A percentile compares a stretch with the other conserved stretches of the same genome.
phyloP scores from a whole-genome alignment of 2,329 filamentous ascomycete genomes.

The Zymoseptoria ardabiliae region DNA sequence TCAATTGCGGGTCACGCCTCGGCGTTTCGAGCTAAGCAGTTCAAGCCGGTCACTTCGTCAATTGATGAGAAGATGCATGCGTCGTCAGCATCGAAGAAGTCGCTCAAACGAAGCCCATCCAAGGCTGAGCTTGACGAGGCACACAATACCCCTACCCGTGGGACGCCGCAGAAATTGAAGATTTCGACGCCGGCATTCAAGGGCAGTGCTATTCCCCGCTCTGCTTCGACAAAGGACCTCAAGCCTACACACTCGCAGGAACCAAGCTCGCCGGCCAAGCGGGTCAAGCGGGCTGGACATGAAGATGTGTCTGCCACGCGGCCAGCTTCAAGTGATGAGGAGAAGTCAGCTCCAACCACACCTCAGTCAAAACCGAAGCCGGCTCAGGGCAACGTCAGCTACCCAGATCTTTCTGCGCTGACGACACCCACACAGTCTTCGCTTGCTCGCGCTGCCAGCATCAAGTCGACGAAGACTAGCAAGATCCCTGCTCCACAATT shows the following conservation, averaged over 20 bases:
- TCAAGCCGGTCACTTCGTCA: slow-evolving; percentile 4
- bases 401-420: slow-evolving; percentile 47
- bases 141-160: background rate
- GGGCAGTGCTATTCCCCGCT: slow-evolving; percentile 21
- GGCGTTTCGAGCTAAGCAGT: slow-evolving; percentile 51
- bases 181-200: slow-evolving; percentile 13
- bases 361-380: slow-evolving; percentile 39
- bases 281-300: slow-evolving; percentile 46
- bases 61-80: slow-evolving; percentile 2
- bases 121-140: slow-evolving; percentile 56
- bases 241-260: slow-evolving; percentile 18
- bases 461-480: slow-evolving; percentile 37
- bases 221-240: slow-evolving; percentile 18
- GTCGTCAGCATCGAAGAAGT: slow-evolving; percentile 22
- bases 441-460: slow-evolving; percentile 52
- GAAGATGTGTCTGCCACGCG: slow-evolving; percentile 64
- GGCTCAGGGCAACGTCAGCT: slow-evolving; percentile 37
- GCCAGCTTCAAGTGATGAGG: slow-evolving; percentile 45
- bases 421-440: slow-evolving; percentile 76
- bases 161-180: background rate
- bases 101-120: slow-evolving; percentile 48
- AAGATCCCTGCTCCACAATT: slow-evolving; percentile 26
- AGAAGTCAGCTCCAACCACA: slow-evolving; percentile 33
- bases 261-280: slow-evolving; percentile 54
- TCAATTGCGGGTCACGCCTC: slow-evolving; percentile 85